Percentiles rank a stretch among this genome's conserved stretches.
These are phyloP conservation scores for Wilhelminamyces savonicus DNA, from an alignment of 805 yeast genomes.

Conservation along the genomic window DNA sequence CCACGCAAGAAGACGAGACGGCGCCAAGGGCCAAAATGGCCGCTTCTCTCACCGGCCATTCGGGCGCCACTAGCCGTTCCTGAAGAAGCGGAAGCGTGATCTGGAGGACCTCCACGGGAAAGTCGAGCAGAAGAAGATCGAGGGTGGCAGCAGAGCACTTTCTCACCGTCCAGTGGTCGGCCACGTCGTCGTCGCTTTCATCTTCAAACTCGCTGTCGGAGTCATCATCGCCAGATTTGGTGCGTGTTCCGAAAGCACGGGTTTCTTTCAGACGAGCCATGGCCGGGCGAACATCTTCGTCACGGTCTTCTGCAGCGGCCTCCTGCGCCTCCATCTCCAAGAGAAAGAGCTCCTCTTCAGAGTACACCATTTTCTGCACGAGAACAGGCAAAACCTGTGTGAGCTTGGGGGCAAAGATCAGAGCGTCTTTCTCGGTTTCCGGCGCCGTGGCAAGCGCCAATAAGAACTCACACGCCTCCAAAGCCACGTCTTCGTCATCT, in stretches of 20 bases:
- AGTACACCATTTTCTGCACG: slow-evolving; percentile 77
- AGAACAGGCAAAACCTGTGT: slow-evolving; percentile 68
- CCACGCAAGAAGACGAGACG: slow-evolving; percentile 81
- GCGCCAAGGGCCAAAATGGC: slow-evolving; percentile 95
- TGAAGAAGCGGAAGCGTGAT: slow-evolving; percentile 71
- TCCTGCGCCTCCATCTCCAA: slow-evolving; percentile 65
- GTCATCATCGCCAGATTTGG: slow-evolving; percentile 15
- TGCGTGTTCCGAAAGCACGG: slow-evolving; percentile 16
- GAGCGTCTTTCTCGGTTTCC: slow-evolving; percentile 27
- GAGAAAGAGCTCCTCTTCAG: slow-evolving; percentile 69
- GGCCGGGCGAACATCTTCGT: slow-evolving; percentile 82
- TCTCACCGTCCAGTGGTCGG: slow-evolving; percentile 82
- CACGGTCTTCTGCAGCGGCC: slow-evolving; percentile 71
- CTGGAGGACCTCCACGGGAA: slow-evolving; percentile 62
- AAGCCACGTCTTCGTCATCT: slow-evolving; percentile 64
- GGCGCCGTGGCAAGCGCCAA: slow-evolving; percentile 60
- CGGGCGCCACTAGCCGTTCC: slow-evolving; percentile 56
- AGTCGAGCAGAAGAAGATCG: slow-evolving; percentile 66
- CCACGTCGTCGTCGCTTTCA: slow-evolving; percentile 64
- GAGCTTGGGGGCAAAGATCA: slow-evolving; percentile 51
- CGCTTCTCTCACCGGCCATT: slow-evolving; percentile 92
- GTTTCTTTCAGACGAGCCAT: slow-evolving; percentile 57
- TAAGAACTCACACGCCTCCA: slow-evolving; percentile 91
- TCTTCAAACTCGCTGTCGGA: slow-evolving; percentile 49
- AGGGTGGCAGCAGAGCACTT: slow-evolving; percentile 93